Conservation (phyloP, 208 protist species). For the Wallacemonas sp. region DNA sequence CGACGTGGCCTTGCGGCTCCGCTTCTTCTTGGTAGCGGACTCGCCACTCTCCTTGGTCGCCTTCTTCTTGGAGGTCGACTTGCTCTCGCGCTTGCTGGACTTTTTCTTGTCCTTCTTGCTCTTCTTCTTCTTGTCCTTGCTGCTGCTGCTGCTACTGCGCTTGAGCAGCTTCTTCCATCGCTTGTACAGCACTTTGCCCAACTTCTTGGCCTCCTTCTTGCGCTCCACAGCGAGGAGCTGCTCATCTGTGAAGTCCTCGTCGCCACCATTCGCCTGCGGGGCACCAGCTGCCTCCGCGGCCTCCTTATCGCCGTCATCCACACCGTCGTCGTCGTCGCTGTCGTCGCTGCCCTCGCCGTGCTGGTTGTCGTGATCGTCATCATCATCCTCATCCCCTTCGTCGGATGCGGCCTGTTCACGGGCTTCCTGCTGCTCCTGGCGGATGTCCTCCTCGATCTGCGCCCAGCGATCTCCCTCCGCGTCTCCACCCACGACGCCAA, state of each 20-base stretch:
- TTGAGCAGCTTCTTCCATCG: constrained; percentile 73
- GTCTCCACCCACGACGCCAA: neutral
- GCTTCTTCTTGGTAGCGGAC: constrained; percentile 8
- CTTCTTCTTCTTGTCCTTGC: constrained; percentile 27
- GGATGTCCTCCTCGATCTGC: constrained; percentile 7
- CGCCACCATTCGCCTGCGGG: neutral
- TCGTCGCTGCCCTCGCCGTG: neutral
- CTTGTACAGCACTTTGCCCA: constrained; percentile 62
- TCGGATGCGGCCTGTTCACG: neutral
- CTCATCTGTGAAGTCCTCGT: constrained; percentile 31
- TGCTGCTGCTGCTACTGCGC: neutral
- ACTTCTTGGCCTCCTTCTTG: constrained; percentile 57
- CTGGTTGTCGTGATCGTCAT: neutral
- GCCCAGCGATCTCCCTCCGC: constrained; percentile 2
- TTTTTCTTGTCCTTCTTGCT: constrained; percentile 25
- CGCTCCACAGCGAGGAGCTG: constrained; percentile 38
- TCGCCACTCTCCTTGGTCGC: constrained; percentile 17
- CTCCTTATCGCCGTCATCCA: neutral
- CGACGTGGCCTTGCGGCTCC: neutral
- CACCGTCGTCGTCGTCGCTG: constrained; percentile 8
- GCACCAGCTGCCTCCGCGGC: no score
- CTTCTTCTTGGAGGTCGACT: constrained; percentile 18
- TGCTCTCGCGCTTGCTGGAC: constrained; percentile 21
- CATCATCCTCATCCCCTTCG: neutral
- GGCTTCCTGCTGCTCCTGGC: constrained; percentile 3